phyloP scores from a whole-genome alignment of 495 filamentous ascomycete genomes.

The Annulohypoxylon maeteangense region DNA sequence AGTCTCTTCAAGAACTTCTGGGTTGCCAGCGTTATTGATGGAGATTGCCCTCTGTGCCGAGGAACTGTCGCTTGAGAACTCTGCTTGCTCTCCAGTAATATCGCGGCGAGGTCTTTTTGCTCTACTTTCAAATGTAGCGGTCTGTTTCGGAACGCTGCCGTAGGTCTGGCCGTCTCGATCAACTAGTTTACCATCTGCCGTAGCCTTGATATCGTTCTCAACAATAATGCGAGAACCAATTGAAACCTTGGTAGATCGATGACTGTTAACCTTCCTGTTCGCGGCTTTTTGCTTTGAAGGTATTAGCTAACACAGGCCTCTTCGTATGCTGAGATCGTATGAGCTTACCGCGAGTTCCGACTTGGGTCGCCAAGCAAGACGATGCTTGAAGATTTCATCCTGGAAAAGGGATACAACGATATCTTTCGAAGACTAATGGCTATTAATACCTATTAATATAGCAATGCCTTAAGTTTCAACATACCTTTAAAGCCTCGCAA shows the following conservation, averaged over 20 bases:
- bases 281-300: not conserved
- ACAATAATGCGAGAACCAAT: not conserved
- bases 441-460: not conserved
- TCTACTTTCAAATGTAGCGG: not conserved
- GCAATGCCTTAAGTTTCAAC: not conserved
- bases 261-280: not conserved
- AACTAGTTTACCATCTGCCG: not conserved
- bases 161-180: not conserved
- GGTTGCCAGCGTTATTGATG: not conserved
- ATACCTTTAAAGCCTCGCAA: constrained; percentile 7
- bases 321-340: not conserved
- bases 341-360: constrained; percentile 1
- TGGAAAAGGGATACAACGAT: constrained; percentile 13
- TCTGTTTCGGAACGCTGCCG: not conserved
- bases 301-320: not conserved
- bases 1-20: not conserved
- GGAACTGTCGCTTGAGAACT: too few species aligned
- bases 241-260: not conserved
- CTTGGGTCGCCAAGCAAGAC: constrained; percentile 19
- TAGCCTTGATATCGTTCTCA: not conserved
- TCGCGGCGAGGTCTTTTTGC: not conserved
- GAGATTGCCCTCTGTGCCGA: not conserved
- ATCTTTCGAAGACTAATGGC: constrained; percentile 19
- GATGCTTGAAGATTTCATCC: constrained; percentile 17
- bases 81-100: too few species aligned